These are phyloP conservation scores for Hygrophila difformis DNA, from an alignment of 257 asterid genomes.

Conservation along the genomic window DNA sequence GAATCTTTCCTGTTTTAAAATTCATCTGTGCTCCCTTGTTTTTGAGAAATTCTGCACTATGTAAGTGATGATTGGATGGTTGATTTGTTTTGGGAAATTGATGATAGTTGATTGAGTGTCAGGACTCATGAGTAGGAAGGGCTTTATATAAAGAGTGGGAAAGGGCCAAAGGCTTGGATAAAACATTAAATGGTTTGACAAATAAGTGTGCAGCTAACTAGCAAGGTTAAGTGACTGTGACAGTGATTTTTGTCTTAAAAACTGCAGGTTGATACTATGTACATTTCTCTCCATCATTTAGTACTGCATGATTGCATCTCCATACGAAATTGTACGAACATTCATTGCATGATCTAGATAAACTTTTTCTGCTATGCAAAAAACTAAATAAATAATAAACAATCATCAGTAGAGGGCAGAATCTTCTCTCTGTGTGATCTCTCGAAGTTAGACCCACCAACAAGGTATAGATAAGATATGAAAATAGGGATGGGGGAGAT, in stretches of 20 bases:
- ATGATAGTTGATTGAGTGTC: constrained; percentile 22
- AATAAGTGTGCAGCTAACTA: constrained; percentile 33
- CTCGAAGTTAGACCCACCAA: neutral
- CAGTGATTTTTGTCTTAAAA: constrained; percentile 10
- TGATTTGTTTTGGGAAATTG: constrained; percentile 19
- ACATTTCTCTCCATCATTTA: constrained; percentile 21
- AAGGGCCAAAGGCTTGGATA: constrained; percentile 22
- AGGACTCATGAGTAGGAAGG: constrained; percentile 9
- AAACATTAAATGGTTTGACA: constrained; percentile 33
- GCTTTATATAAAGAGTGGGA: constrained; percentile 31
- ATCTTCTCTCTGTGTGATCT: neutral
- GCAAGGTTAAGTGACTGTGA: constrained; percentile 33
- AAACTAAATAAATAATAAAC: neutral
- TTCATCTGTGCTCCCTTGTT: constrained; percentile 19
- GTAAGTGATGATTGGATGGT: neutral
- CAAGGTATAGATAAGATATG: neutral
- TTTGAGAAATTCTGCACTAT: neutral
- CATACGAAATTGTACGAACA: constrained; percentile 66
- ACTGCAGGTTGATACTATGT: constrained; percentile 21
- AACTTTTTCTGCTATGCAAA: neutral
- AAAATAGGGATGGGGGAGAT: neutral
- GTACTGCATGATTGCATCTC: constrained; percentile 19
- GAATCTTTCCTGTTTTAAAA: constrained; percentile 27
- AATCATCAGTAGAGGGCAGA: no score
- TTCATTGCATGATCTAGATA: neutral